phyloP scores from a whole-genome alignment of 176 grass and related monocot species.

The bread wheat (Triticum aestivum) region IWGSC_CS_RefSeq_v2.1 NC_057814.1:295931881-295932380 shows the following conservation, averaged over 20 bases:
- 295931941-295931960: neutral
- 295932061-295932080: conserved; percentile 33
- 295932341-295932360: conserved; percentile 23
- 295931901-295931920: too few species aligned
- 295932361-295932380: conserved; percentile 51
- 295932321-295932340: neutral
- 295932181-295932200: conserved; percentile 41
- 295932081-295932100: conserved; percentile 15
- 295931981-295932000: too few species aligned
- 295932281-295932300: conserved; percentile 38
- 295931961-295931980: too few species aligned
- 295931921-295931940: too few species aligned
- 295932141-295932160: conserved; percentile 9
- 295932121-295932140: conserved; percentile 27
- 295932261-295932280: conserved; percentile 24
- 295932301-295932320: conserved; percentile 28
- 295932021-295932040: neutral
- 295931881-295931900: too few species aligned
- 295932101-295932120: conserved; percentile 34
- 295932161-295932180: neutral
- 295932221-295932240: conserved; percentile 13
- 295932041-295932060: neutral
- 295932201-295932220: conserved; percentile 18
- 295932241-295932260: conserved; percentile 40
- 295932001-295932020: neutral